A percentile compares a stretch with the other conserved stretches of the same genome.
phyloP scores from a whole-genome alignment of 805 yeast genomes.

The Metschnikowia borealis region DNA sequence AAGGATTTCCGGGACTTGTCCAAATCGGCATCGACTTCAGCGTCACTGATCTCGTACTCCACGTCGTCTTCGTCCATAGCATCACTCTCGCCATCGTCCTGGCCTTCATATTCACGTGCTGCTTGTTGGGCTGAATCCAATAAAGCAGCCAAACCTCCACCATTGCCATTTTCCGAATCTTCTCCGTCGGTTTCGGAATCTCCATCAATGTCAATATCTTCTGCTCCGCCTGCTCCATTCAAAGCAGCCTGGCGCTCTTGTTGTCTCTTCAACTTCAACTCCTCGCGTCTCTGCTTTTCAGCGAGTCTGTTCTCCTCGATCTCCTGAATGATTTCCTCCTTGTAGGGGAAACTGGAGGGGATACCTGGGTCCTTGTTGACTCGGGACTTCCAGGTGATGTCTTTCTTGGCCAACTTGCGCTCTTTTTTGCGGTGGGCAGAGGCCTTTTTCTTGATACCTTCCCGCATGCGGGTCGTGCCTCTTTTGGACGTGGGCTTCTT shows the following conservation, averaged over 20 bases:
- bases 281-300: slow-evolving; percentile 52
- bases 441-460: slow-evolving; percentile 94
- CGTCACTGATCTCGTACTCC: slow-evolving; percentile 41
- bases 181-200: slow-evolving; percentile 16
- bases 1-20: slow-evolving; percentile 86
- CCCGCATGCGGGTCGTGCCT: slow-evolving; percentile 87
- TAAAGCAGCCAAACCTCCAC: slow-evolving; percentile 71
- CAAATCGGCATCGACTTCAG: slow-evolving; percentile 45
- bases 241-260: slow-evolving; percentile 41
- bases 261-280: slow-evolving; percentile 47
- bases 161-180: slow-evolving; percentile 34
- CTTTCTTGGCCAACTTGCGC: slow-evolving; percentile 77
- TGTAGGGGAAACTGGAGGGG: slow-evolving; percentile 92
- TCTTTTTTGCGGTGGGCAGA: slow-evolving; percentile 87
- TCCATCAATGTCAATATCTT: slow-evolving; percentile 36
- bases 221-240: slow-evolving; percentile 37
- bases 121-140: slow-evolving; percentile 88
- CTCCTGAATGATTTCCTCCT: slow-evolving; percentile 71
- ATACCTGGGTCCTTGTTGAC: slow-evolving; percentile 87
- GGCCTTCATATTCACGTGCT: slow-evolving; percentile 71
- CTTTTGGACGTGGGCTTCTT: slow-evolving; percentile 78
- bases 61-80: slow-evolving; percentile 36
- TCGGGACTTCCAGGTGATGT: slow-evolving; percentile 89
- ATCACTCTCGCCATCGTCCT: slow-evolving; percentile 26
- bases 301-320: slow-evolving; percentile 59